phyloP scores from a whole-genome alignment of 1,139 yeast genomes.

The Wickerhamomyces sp. region DNA sequence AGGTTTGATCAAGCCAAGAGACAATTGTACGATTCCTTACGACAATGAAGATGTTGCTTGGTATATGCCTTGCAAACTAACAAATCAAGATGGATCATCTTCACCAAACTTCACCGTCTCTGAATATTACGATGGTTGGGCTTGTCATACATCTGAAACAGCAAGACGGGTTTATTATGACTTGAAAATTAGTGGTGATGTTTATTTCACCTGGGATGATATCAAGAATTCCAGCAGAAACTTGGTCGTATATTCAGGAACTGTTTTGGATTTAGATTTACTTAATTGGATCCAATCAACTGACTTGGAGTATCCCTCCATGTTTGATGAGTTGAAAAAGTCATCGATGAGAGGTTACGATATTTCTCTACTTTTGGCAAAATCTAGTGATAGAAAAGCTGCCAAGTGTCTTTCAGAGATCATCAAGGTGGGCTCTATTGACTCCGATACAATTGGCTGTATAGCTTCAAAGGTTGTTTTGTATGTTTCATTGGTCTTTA shows the following conservation, averaged over 20 bases:
- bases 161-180: constrained; percentile 69
- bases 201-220: constrained; percentile 89
- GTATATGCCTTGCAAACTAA: constrained; percentile 90
- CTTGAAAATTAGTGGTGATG: constrained; percentile 62
- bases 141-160: constrained; percentile 73
- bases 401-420: constrained; percentile 87
- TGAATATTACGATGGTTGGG: constrained; percentile 75
- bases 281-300: constrained; percentile 67
- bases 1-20: constrained; percentile 71
- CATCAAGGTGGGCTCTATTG: constrained; percentile 82
- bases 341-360: constrained; percentile 73
- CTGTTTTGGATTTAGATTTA: constrained; percentile 75
- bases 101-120: constrained; percentile 51
- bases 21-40: constrained; percentile 65
- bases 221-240: constrained; percentile 66
- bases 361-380: constrained; percentile 70
- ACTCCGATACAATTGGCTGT: constrained; percentile 92
- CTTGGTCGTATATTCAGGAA: constrained; percentile 82
- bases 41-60: constrained; percentile 67
- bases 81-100: constrained; percentile 66
- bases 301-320: constrained; percentile 66
- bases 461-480: constrained; percentile 84
- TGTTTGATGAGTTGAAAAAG: constrained; percentile 58
- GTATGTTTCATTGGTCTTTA: constrained; percentile 74
- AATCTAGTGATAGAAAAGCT: constrained; percentile 59